These are phyloP conservation scores for Plasmodium berghei DNA, from an alignment of 169 alveolate genomes.

Conservation along the genomic window DNA sequence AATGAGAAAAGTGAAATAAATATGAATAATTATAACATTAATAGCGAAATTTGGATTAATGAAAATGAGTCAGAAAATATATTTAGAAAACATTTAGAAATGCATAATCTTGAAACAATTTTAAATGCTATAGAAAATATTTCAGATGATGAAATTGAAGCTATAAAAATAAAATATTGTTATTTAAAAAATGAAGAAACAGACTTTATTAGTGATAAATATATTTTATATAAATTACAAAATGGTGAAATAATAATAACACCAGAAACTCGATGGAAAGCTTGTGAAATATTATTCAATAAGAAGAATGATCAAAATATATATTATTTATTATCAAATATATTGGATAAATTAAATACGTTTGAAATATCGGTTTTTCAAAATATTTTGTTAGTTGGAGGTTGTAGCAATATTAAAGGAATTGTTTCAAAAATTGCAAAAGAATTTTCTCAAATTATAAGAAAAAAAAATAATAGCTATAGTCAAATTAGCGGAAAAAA, in stretches of 20 bases:
- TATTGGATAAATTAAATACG: constrained; percentile 43
- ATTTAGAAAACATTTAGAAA: constrained; percentile 13
- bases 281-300: constrained; percentile 69
- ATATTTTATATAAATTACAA: constrained; percentile 31
- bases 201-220: constrained; percentile 20
- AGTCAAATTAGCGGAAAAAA: background rate
- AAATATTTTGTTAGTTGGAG: constrained; percentile 64
- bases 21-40: background rate
- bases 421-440: constrained; percentile 51
- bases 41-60: background rate
- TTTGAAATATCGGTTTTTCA: constrained; percentile 32
- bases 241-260: constrained; percentile 47
- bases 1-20: background rate
- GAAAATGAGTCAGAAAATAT: background rate
- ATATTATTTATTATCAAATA: constrained; percentile 32
- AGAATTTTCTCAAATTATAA: constrained; percentile 25
- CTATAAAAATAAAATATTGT: constrained; percentile 56
- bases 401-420: constrained; percentile 74
- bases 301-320: constrained; percentile 62
- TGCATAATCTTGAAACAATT: constrained; percentile 45
- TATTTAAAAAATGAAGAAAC: constrained; percentile 58
- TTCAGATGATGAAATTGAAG: constrained; percentile 69
- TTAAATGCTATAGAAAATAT: constrained; percentile 30
- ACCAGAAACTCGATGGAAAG: constrained; percentile 70
- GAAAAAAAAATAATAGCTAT: background rate